These are phyloP conservation scores for Cystoisospora suis DNA, from an alignment of 169 alveolate species.

Conservation along the genomic window DNA sequence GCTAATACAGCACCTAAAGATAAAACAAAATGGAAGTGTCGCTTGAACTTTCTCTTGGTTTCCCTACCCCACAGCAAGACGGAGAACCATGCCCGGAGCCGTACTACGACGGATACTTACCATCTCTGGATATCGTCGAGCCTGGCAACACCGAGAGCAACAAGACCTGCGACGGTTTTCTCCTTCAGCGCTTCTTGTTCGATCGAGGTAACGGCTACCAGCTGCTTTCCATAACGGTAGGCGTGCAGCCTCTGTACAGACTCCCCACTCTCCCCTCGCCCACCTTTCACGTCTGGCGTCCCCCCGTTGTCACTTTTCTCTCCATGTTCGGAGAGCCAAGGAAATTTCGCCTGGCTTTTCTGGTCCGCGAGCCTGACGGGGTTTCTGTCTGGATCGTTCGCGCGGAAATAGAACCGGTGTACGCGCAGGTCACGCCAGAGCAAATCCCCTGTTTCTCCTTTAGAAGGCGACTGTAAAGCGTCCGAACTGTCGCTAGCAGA, in stretches of 20 bases:
- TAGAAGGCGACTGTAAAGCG: neutral
- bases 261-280: neutral
- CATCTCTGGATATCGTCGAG: conserved; percentile 16
- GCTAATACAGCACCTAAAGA: no score
- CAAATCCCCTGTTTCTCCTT: neutral
- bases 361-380: neutral
- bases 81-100: no score
- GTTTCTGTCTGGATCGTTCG: conserved; percentile 31
- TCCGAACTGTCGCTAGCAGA: neutral
- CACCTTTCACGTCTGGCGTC: neutral
- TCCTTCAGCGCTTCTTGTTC: conserved; percentile 14
- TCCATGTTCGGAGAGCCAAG: neutral
- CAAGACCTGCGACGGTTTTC: neutral
- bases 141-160: conserved; percentile 2
- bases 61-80: no score
- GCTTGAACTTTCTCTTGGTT: no score
- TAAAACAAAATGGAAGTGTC: no score
- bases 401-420: conserved; percentile 30
- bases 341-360: neutral
- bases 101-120: neutral
- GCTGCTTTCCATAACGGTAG: conserved; percentile 34
- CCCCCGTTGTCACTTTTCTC: neutral
- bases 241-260: neutral
- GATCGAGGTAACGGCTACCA: conserved; percentile 24
- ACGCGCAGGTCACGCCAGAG: conserved; percentile 1